Percentiles rank a stretch among this genome's conserved stretches.
Evolutionary conservation across 805 yeast species (phyloP).

Genomic region (Teunomyces atbi): DNA sequence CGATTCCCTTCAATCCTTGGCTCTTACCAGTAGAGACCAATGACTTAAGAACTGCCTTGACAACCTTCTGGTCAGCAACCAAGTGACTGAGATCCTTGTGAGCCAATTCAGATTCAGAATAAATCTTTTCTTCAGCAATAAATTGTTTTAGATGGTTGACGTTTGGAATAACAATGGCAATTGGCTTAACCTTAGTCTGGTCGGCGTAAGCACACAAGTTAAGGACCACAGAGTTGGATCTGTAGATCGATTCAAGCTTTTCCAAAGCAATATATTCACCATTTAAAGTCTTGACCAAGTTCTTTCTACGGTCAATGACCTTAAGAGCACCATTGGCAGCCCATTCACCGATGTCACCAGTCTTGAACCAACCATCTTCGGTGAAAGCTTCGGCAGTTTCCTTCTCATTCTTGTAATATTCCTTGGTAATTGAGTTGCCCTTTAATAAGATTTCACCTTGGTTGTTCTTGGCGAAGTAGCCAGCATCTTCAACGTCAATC

Average conservation of each 20-base stretch:
- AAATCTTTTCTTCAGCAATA: constrained; percentile 50
- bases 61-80: constrained; percentile 56
- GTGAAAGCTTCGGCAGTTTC: constrained; percentile 75
- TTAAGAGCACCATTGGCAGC: constrained; percentile 72
- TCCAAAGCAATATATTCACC: constrained; percentile 98
- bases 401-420: constrained; percentile 78
- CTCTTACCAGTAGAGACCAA: constrained; percentile 72
- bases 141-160: constrained; percentile 57
- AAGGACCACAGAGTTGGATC: constrained; percentile 72
- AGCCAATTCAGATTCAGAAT: constrained; percentile 48
- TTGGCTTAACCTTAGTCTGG: constrained; percentile 80
- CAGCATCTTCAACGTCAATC: constrained; percentile 87
- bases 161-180: constrained; percentile 86
- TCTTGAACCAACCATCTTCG: constrained; percentile 90
- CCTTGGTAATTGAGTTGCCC: constrained; percentile 71
- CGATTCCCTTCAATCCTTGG: constrained; percentile 84
- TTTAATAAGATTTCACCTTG: constrained; percentile 89
- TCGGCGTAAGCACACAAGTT: constrained; percentile 96
- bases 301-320: constrained; percentile 92
- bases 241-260: constrained; percentile 85
- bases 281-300: constrained; percentile 89
- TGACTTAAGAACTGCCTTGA: constrained; percentile 51
- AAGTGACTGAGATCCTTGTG: constrained; percentile 47
- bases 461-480: constrained; percentile 82
- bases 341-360: constrained; percentile 98